A percentile compares a stretch with the other conserved stretches of the same genome.
These are phyloP conservation scores for Byssoonygena ceratinophila DNA, from an alignment of 2,329 filamentous ascomycete species.

Conservation along the genomic window DNA sequence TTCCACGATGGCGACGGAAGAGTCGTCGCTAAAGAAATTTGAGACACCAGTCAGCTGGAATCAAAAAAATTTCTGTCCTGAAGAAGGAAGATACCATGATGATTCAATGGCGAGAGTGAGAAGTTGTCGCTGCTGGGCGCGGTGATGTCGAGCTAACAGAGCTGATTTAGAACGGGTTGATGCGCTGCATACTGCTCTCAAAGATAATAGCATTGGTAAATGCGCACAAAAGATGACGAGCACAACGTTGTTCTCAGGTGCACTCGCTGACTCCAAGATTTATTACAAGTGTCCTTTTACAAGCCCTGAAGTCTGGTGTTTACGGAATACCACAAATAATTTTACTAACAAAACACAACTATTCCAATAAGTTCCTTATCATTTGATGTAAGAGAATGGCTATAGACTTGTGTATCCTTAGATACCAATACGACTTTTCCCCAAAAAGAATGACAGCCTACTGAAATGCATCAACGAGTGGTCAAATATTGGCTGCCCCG, in stretches of 20 bases:
- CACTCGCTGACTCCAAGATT: no score
- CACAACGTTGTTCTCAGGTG: background rate
- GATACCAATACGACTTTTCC: background rate
- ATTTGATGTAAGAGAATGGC: background rate
- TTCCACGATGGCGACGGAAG: slow-evolving; percentile 71
- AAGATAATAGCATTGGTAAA: slow-evolving; percentile 5
- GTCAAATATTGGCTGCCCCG: background rate
- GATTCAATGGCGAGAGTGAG: slow-evolving; percentile 62
- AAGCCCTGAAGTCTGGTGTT: no score
- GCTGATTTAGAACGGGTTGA: background rate
- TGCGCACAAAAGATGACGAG: background rate
- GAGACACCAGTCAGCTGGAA: slow-evolving; percentile 3
- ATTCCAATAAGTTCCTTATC: background rate
- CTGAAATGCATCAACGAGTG: background rate
- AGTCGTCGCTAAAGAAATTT: slow-evolving; percentile 59
- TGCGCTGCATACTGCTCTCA: slow-evolving; percentile 2
- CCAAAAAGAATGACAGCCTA: background rate
- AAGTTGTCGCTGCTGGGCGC: slow-evolving; percentile 10
- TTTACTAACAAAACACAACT: no score
- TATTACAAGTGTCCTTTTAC: no score
- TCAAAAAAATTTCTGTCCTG: background rate
- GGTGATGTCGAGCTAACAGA: background rate
- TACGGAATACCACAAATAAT: no score
- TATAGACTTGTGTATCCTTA: background rate
- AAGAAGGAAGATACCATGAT: slow-evolving; percentile 42